Conservation (phyloP, 768 basidiomycete genomes). For the Neoboletus brunneissimus region DNA sequence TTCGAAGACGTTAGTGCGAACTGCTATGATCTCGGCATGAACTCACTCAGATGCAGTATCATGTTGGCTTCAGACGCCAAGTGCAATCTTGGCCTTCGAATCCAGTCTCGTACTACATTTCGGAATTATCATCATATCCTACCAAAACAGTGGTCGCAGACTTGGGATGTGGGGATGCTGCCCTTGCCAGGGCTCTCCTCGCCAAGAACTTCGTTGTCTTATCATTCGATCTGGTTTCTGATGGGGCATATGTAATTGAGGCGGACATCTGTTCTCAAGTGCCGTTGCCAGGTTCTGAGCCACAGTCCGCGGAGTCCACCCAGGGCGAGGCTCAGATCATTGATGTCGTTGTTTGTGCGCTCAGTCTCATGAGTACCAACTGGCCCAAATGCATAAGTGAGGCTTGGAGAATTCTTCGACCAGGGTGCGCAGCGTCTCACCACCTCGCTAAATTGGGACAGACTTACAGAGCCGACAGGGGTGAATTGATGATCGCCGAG, state of each 20-base stretch:
- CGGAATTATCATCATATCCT: conserved; percentile 60
- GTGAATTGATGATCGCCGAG: conserved; percentile 84
- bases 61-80: conserved; percentile 87
- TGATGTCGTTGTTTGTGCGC: conserved; percentile 88
- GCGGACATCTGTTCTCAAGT: conserved; percentile 83
- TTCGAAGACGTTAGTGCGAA: conserved; percentile 70
- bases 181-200: conserved; percentile 71
- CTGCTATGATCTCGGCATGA: conserved; percentile 1
- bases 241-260: conserved; percentile 73
- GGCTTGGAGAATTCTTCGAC: conserved; percentile 81
- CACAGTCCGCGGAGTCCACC: conserved; percentile 35
- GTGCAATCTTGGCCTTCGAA: conserved; percentile 93
- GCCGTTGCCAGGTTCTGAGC: conserved; percentile 82
- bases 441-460: conserved; percentile 1
- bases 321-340: conserved; percentile 72
- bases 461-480: conserved; percentile 43
- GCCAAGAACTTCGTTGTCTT: conserved; percentile 67
- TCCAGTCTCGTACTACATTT: conserved; percentile 82
- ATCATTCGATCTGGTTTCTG: conserved; percentile 80
- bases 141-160: conserved; percentile 78
- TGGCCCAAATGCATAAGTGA: conserved; percentile 92
- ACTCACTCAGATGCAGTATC: conserved; percentile 63
- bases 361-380: conserved; percentile 96
- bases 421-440: conserved; percentile 53
- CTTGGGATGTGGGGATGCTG: conserved; percentile 93